Conservation (phyloP, 345 rosid species). For the Mallotus nudiflorus region DNA sequence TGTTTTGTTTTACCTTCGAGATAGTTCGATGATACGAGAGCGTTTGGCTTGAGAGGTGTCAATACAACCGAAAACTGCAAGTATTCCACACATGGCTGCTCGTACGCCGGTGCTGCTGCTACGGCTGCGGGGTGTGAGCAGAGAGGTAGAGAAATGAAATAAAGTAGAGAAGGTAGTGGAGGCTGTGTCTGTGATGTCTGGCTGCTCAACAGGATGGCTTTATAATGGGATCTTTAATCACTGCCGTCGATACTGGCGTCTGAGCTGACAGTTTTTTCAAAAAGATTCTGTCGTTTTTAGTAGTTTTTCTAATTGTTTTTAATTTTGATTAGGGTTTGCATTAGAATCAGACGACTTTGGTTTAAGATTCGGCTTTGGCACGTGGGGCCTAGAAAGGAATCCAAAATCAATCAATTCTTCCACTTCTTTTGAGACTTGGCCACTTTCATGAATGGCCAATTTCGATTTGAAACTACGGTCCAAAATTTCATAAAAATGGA, state of each 20-base stretch:
- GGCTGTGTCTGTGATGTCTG: no score
- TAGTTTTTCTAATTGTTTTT: not conserved
- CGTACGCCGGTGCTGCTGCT: no score
- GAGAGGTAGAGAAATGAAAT: not conserved
- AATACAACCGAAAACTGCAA: conserved; percentile 68
- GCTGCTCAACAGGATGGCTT: not conserved
- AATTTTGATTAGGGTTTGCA: no score
- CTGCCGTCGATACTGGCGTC: conserved; percentile 35
- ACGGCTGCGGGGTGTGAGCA: no score
- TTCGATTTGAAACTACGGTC: no score
- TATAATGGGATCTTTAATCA: conserved; percentile 18
- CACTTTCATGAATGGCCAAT: no score
- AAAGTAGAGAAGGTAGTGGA: not conserved
- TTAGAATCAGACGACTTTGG: no score
- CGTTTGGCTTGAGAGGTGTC: conserved; percentile 79
- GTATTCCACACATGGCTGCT: conserved; percentile 77
- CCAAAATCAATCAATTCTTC: no score
- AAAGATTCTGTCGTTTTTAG: conserved; percentile 4
- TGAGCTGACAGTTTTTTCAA: not conserved
- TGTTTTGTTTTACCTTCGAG: conserved; percentile 49
- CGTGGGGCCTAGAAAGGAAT: no score
- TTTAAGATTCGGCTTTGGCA: no score
- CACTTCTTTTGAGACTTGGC: no score
- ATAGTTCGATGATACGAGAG: conserved; percentile 75
- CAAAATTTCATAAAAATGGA: no score